These are phyloP conservation scores for Boletus insuetus DNA, from an alignment of 768 basidiomycete species.

Conservation along the genomic window DNA sequence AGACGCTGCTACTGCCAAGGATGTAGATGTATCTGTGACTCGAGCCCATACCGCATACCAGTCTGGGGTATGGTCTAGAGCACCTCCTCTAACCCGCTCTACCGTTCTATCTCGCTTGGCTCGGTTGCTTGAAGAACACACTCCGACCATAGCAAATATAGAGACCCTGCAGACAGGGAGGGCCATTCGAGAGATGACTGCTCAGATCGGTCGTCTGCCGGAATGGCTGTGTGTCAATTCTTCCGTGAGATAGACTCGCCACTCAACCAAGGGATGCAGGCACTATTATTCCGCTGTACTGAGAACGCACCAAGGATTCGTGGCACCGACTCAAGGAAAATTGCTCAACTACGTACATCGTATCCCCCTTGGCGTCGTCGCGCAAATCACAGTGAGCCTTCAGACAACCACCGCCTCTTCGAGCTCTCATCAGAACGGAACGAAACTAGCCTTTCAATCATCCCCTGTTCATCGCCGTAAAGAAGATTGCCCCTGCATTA, in stretches of 20 bases:
- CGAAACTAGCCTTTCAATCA: slow-evolving; percentile 76
- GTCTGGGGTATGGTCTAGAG: slow-evolving; percentile 71
- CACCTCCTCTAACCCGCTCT: slow-evolving; percentile 57
- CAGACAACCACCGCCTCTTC: not conserved
- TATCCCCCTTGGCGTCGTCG: slow-evolving; percentile 84
- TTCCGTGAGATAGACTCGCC: not conserved
- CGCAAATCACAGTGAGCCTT: slow-evolving; percentile 71
- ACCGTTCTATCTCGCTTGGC: slow-evolving; percentile 65
- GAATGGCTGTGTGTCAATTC: slow-evolving; percentile 73
- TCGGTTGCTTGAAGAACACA: slow-evolving; percentile 51
- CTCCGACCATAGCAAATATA: slow-evolving; percentile 57
- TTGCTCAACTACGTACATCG: slow-evolving; percentile 78
- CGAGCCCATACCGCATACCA: slow-evolving; percentile 58
- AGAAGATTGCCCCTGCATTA: slow-evolving; percentile 84
- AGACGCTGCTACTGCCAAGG: slow-evolving; percentile 46
- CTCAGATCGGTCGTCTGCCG: slow-evolving; percentile 72
- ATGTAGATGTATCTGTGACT: slow-evolving; percentile 50
- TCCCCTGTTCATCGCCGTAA: slow-evolving; percentile 82
- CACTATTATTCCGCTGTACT: slow-evolving; percentile 77
- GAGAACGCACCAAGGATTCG: slow-evolving; percentile 63
- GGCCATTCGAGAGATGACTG: slow-evolving; percentile 80
- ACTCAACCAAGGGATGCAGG: slow-evolving; percentile 35
- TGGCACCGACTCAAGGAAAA: slow-evolving; percentile 78
- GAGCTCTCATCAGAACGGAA: not conserved
- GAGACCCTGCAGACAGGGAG: slow-evolving; percentile 80